These are phyloP conservation scores for Wallacemonas rigidus DNA, from an alignment of 208 protist species.

Conservation along the genomic window DNA sequence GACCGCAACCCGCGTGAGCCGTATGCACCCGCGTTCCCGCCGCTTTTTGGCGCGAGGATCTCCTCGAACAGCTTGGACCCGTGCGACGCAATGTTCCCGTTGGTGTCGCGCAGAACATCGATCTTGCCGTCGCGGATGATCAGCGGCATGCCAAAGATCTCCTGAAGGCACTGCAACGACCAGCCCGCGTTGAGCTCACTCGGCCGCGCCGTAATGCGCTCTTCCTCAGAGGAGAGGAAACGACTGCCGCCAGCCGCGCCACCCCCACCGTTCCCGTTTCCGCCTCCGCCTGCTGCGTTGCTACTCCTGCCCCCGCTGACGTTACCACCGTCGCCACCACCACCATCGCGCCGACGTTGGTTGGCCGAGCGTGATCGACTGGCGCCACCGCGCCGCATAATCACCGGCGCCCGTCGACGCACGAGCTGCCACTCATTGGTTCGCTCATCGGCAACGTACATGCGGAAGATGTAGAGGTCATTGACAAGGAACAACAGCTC, in stretches of 20 bases:
- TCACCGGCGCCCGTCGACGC: slow-evolving; percentile 23
- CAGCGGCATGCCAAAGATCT: slow-evolving; percentile 43
- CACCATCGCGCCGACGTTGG: slow-evolving; percentile 6
- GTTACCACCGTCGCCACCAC: background rate
- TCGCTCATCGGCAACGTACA: slow-evolving; percentile 41
- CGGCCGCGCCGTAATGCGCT: slow-evolving; percentile 32
- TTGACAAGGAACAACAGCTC: slow-evolving; percentile 43
- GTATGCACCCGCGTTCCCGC: background rate
- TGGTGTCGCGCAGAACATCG: slow-evolving; percentile 24
- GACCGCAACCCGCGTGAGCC: too few relatives aligned
- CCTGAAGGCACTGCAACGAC: slow-evolving; percentile 52
- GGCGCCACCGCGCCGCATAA: slow-evolving; percentile 18
- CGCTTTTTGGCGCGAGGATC: slow-evolving; percentile 4
- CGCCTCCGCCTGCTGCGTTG: background rate
- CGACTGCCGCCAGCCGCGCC: slow-evolving; percentile 8
- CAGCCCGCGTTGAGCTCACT: slow-evolving; percentile 48
- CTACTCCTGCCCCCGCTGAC: background rate
- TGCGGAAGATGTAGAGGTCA: slow-evolving; percentile 33
- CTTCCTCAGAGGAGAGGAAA: slow-evolving; percentile 31
- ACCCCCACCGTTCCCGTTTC: slow-evolving; percentile 1
- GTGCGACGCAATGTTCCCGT: slow-evolving; percentile 6
- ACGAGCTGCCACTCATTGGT: slow-evolving; percentile 45
- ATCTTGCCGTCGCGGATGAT: slow-evolving; percentile 32
- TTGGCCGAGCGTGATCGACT: slow-evolving; percentile 10
- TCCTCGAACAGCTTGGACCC: slow-evolving; percentile 10